These are phyloP conservation scores for Podaxis sp. DNA, from an alignment of 768 basidiomycete genomes.

Conservation along the genomic window DNA sequence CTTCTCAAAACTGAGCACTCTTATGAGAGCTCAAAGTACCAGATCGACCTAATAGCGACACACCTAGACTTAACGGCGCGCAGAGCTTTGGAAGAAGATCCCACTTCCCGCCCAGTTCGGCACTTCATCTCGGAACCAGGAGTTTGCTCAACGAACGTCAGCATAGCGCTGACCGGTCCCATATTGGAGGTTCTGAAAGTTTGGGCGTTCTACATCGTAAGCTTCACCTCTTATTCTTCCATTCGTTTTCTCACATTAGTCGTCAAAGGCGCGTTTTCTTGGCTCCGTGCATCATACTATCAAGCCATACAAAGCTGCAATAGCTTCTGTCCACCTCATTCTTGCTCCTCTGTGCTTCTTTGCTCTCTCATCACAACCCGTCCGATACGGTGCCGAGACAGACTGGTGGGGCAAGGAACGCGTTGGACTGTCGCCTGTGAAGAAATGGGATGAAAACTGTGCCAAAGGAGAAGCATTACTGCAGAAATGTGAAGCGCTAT, in stretches of 20 bases:
- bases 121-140: conserved; percentile 74
- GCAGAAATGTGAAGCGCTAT: conserved; percentile 55
- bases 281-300: conserved; percentile 73
- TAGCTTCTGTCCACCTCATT: conserved; percentile 64
- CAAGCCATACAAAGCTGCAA: conserved; percentile 58
- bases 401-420: conserved; percentile 54
- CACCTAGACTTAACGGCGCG: conserved; percentile 50
- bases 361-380: conserved; percentile 38
- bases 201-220: conserved; percentile 61
- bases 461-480: conserved; percentile 48
- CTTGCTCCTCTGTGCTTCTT: conserved; percentile 58
- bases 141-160: conserved; percentile 65
- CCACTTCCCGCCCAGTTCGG: conserved; percentile 32
- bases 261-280: conserved; percentile 57
- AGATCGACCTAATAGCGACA: conserved; percentile 66
- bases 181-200: conserved; percentile 50
- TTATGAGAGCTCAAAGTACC: conserved; percentile 75
- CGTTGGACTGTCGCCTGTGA: conserved; percentile 49
- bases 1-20: conserved; percentile 56
- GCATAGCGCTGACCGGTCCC: conserved; percentile 41
- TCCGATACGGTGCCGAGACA: conserved; percentile 56
- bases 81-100: background rate
- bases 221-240: conserved; percentile 23
- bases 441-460: conserved; percentile 51
- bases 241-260: conserved; percentile 12